Base-by-base conservation (phyloP, 2,329 filamentous ascomycete genomes). In the Stagonosporopsis chrysanthemi region DNA sequence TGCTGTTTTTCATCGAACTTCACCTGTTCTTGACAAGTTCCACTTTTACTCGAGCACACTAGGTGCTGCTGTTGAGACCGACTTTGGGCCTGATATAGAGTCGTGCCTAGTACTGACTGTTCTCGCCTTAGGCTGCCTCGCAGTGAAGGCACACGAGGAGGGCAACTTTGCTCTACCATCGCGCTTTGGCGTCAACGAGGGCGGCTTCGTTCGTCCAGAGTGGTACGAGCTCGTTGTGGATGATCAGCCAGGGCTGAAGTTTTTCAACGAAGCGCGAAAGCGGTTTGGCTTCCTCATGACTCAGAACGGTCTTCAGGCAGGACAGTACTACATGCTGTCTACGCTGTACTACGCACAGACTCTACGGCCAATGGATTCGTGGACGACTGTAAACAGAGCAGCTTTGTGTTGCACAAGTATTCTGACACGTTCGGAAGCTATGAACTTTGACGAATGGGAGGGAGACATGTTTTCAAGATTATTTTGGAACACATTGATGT, bases 401-500 rank as follows among this genome's bases (percentile, higher is more conserved):
- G 81, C 80, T 0, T 73, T 80, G 4, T 83, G 81, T 58, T 84
- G 82, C 63, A 75, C 82, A 15, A 74, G 69, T 39, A 73, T 79
- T n/a, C 64, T 83, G 47, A 81, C 79, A 31, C 80, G 81, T 66
- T 78, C 69, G 35, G 75, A 66, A 33, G 56, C 63, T 5, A 58
- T 73, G 26, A 78, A 80, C 75, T 82, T 75, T 50, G 78, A 84
- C 53, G 71, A 80, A 28, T 85, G 82, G 82, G 80, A 82, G 57
- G 79, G 80, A 5, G 83, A 85, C 65, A 84, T 85, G 82, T 80
- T 84, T 56, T 82, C 82, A 2, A 75, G 82, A 17, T 75, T 84
- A 1, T 85, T 83, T 60, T 85, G 83, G 83, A 83, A 81, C 54
- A 82, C 81, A 15, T 73, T 84, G 41, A 83, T 84, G 81, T 82